These are phyloP conservation scores for Yamadazyma olivae DNA, from an alignment of 805 yeast genomes.

Conservation along the genomic window DNA sequence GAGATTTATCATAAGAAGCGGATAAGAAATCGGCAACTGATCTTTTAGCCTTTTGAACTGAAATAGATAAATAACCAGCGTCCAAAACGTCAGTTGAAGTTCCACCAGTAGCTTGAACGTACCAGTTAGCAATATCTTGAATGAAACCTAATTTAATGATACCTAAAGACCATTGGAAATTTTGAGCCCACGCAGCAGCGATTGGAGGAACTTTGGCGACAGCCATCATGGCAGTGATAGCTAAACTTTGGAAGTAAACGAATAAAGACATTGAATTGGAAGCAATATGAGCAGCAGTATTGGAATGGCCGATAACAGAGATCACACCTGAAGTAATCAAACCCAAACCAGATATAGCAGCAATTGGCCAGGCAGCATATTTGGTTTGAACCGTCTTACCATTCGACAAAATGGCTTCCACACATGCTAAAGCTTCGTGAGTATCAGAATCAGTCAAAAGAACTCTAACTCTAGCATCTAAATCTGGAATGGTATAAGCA, in stretches of 20 bases:
- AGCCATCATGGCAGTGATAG: constrained; percentile 93
- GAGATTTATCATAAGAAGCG: constrained; percentile 10
- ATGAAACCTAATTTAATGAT: constrained; percentile 72
- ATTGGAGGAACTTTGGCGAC: constrained; percentile 91
- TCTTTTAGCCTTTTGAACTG: constrained; percentile 66
- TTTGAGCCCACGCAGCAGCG: constrained; percentile 97
- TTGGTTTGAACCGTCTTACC: constrained; percentile 93
- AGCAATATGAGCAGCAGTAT: constrained; percentile 96
- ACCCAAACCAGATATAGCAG: constrained; percentile 86
- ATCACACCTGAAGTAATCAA: constrained; percentile 82
- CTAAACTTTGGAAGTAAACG: constrained; percentile 90
- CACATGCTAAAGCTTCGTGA: constrained; percentile 73
- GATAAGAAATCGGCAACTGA: constrained; percentile 16
- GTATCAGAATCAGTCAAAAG: constrained; percentile 51
- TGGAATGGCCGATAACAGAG: constrained; percentile 83
- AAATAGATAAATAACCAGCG: constrained; percentile 68
- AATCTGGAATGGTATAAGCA: constrained; percentile 88
- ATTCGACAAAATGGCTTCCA: constrained; percentile 79
- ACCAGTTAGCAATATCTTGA: constrained; percentile 88
- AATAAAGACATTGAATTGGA: constrained; percentile 90
- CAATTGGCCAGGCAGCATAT: constrained; percentile 95
- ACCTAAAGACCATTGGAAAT: constrained; percentile 96
- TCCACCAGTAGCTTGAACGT: constrained; percentile 94
- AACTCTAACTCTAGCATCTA: constrained; percentile 88
- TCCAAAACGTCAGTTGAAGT: constrained; percentile 69